phyloP scores from a whole-genome alignment of 192 early-diverging fungal species.

The Fimicolochytrium jonesii region DNA sequence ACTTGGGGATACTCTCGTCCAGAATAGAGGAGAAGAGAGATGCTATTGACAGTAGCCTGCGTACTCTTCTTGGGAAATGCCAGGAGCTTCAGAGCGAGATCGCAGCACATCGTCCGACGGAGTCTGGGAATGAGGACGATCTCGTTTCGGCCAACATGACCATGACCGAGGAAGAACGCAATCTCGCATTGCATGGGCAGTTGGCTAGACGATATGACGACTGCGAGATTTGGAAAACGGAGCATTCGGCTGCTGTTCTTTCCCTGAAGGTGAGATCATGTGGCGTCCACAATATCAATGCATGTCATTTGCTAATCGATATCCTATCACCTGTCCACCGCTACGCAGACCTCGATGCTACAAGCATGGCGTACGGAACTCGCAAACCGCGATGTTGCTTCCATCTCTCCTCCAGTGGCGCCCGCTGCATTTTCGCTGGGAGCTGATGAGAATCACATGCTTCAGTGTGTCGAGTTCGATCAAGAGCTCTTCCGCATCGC shows the following conservation, averaged over 20 bases:
- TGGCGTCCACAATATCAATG: too few species aligned
- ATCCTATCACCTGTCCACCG: too few species aligned
- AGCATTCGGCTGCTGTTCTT: constrained; percentile 1
- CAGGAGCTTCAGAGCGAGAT: too few species aligned
- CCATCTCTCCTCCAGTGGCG: constrained; percentile 19
- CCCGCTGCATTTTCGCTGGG: constrained; percentile 3
- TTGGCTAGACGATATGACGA: constrained; percentile 4
- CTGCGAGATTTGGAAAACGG: constrained; percentile 7
- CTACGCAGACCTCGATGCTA: constrained; percentile 10
- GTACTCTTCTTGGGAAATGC: too few species aligned
- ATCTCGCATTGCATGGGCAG: neutral
- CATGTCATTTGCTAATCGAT: too few species aligned
- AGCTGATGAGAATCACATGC: constrained; percentile 4
- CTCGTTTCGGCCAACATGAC: too few species aligned
- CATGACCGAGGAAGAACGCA: too few species aligned
- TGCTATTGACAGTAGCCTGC: too few species aligned
- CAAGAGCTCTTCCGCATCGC: constrained; percentile 18
- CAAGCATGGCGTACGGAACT: constrained; percentile 10
- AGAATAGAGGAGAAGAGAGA: constrained; percentile 19
- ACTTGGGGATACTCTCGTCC: constrained; percentile 37
- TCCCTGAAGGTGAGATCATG: constrained; percentile 18
- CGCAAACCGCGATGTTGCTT: neutral
- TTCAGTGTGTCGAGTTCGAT: constrained; percentile 26
- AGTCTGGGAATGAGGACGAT: too few species aligned
- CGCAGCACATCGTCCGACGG: too few species aligned